Percentiles rank a stretch among this genome's conserved stretches.
Conservation (phyloP, 208 protist genomes). For the Dictyostelium gargantuum region DNA sequence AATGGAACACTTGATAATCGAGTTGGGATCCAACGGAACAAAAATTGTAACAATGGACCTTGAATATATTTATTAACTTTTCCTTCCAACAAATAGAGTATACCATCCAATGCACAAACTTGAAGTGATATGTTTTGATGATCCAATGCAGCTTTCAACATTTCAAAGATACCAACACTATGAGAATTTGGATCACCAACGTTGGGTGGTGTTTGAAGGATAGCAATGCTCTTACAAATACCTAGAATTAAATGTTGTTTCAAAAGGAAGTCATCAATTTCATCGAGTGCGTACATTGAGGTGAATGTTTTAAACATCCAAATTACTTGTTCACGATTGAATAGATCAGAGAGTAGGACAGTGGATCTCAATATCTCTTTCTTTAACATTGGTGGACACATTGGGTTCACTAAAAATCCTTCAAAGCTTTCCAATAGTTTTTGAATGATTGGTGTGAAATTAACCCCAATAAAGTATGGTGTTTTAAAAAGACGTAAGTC, state of each 20-base stretch:
- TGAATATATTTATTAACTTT: constrained; percentile 45
- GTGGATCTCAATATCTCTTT: constrained; percentile 16
- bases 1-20: neutral
- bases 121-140: constrained; percentile 39
- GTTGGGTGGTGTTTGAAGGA: neutral
- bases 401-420: neutral
- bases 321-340: constrained; percentile 21
- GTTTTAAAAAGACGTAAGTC: constrained; percentile 22
- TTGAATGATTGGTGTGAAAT: constrained; percentile 47
- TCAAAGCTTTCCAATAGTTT: constrained; percentile 25
- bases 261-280: constrained; percentile 46
- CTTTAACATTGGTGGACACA: constrained; percentile 45
- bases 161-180: constrained; percentile 10
- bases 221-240: constrained; percentile 22
- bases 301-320: constrained; percentile 40
- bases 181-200: neutral
- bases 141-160: neutral
- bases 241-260: constrained; percentile 43
- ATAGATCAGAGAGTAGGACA: constrained; percentile 19
- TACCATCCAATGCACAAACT: constrained; percentile 17
- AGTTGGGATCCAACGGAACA: constrained; percentile 35
- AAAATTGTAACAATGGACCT: constrained; percentile 40
- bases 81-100: constrained; percentile 23
- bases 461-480: constrained; percentile 13
- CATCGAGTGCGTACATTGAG: neutral